phyloP scores from a whole-genome alignment of 352 stramenopile genomes.

The Globisporangium viniferum region DNA sequence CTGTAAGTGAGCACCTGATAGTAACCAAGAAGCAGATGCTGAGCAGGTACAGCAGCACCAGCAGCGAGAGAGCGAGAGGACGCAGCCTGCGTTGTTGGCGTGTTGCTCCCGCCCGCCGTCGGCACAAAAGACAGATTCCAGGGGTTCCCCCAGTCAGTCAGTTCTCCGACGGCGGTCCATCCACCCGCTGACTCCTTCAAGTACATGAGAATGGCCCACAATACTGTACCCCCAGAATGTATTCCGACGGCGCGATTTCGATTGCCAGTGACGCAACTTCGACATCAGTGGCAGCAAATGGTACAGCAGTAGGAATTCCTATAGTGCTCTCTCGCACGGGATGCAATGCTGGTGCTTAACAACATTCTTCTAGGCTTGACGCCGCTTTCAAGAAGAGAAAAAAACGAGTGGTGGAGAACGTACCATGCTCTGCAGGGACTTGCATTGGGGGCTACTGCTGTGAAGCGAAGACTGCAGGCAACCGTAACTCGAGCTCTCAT shows the following conservation, averaged over 20 bases:
- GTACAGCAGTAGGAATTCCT: not conserved
- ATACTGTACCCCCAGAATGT: not conserved
- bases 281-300: not conserved
- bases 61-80: not conserved
- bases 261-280: not conserved
- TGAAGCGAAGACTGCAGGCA: not conserved
- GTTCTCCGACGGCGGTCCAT: not conserved
- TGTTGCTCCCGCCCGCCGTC: not conserved
- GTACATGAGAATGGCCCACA: not conserved
- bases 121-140: not conserved
- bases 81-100: not conserved
- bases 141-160: not conserved
- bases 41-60: not conserved
- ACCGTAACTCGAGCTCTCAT: not conserved
- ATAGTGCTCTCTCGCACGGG: not conserved
- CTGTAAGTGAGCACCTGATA: too few relatives aligned
- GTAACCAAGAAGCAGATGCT: not conserved
- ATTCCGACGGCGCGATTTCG: not conserved
- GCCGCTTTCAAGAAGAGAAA: not conserved
- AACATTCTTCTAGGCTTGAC: not conserved
- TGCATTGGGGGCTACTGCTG: not conserved
- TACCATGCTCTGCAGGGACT: not conserved
- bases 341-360: not conserved
- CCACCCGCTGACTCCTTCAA: not conserved
- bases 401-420: not conserved